Base-by-base conservation (phyloP, 1,284 basidiomycete species). In the Agroathelia rolfsii region DNA sequence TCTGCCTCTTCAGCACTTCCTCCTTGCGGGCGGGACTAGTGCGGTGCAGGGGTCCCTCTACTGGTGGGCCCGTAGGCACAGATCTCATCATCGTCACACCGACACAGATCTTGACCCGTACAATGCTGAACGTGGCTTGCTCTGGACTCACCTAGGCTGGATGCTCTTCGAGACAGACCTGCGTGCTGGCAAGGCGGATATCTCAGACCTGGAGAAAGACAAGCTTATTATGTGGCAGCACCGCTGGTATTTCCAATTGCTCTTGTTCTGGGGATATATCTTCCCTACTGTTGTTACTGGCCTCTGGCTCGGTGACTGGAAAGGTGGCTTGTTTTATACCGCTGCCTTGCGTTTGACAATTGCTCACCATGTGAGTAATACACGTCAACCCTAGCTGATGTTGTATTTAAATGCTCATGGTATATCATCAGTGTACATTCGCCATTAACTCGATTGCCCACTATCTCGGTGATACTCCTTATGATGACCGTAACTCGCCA, bases 41-140 rank as follows among this genome's bases (percentile, higher is more conserved):
- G 83, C 88, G 4, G 83, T 90, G 3, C 81, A 93, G 59, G 89
- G 89, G 1, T 88, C 86, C 9, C 85, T 85, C 57, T 77, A 75
- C 48, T 94, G 88, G 88, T 94, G 89, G 89, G 76, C 84, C n/a
- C 73, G 84, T 35, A 75, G 82, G 19, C 89, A 93, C 57, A 77
- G 89, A 36, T 85, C 87, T 24, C 89, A 93, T 55, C 88, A 92
- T 56, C 73, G 88, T 32, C 79, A 80, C 58, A 92, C 89, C 44
- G 89, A 94, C 60, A 92, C 88, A 27, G 82, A 89, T 43, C 72
- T 86, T 30, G 89, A 94, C 56, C 89, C 89, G 5, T 93, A 94
- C 62, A 76, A 83, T 44, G 79, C 89, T 3, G 75, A 83, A 50
- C 72, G 83, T 41, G 89, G 89, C 3, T 55, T 84, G 14, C 47